Conservation (phyloP, 352 stramenopile species). For the Lagenidium sp. region DNA sequence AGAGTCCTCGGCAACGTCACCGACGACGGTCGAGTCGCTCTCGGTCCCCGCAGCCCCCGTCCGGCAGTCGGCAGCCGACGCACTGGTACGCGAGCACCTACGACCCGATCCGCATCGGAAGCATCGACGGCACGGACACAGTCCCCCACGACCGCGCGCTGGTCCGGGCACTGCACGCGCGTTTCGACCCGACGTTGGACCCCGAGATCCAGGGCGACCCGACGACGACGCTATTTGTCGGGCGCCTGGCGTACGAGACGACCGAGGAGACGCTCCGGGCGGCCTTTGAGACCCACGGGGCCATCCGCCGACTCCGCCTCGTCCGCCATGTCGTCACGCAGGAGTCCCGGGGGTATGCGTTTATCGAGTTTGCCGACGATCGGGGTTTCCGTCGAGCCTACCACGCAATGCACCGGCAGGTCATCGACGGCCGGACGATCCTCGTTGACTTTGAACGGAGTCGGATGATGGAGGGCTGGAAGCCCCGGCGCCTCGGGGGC, state of each 20-base stretch:
- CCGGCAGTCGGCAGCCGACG: background rate
- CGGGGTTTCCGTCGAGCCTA: constrained; percentile 52
- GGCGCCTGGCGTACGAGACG: constrained; percentile 44
- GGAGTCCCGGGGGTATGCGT: constrained; percentile 69
- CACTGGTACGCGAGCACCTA: constrained; percentile 68
- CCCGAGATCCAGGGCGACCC: constrained; percentile 54
- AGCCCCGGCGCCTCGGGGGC: constrained; percentile 65
- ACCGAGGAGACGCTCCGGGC: constrained; percentile 30
- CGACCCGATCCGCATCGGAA: constrained; percentile 51
- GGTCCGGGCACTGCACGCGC: constrained; percentile 27
- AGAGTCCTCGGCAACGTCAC: background rate
- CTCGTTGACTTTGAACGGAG: constrained; percentile 75
- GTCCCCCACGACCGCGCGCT: constrained; percentile 57
- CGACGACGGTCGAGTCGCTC: background rate
- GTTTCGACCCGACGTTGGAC: constrained; percentile 46
- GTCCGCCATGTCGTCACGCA: constrained; percentile 55
- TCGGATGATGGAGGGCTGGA: constrained; percentile 75
- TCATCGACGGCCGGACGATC: constrained; percentile 50
- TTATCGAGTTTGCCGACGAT: constrained; percentile 60
- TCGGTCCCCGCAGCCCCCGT: background rate
- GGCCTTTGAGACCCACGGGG: constrained; percentile 40
- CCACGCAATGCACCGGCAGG: constrained; percentile 29
- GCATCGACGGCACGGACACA: constrained; percentile 61
- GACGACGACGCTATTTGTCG: constrained; percentile 66
- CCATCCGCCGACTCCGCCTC: constrained; percentile 38